Base-by-base conservation (phyloP, 768 basidiomycete genomes). In the Trametes elegans region DNA sequence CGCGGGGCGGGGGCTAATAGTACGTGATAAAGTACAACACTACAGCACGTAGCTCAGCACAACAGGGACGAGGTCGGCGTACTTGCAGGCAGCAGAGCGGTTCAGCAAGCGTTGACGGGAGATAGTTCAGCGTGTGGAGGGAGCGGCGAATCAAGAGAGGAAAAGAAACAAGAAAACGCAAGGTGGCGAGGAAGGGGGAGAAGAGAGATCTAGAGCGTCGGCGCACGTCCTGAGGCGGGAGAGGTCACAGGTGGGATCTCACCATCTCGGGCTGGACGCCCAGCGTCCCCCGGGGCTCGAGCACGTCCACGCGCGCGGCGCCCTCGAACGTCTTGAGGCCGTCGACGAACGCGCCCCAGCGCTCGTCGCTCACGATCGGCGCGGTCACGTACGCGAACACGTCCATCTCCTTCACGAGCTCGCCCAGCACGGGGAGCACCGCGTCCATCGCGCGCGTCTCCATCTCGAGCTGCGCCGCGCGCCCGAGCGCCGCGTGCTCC, bases 401-500 rank as follows among this genome's bases (percentile, higher is more conserved):
- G 40, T 63, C 62, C 64, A 68, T 63, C 24, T 60, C 45, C 24
- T 57, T 43, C 16, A 68, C 55, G 49, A 62, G 58, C 18, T 41
- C 41, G 19, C 57, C 58, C 7, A 66, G 43, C 29, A 43, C 49
- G 1, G 61, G 61, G 11, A 69, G 58, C 24, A 65, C 63, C 9
- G 55, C 58, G 32, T 66, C 64, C 32, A 61, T 23, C 36, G 68
- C 66, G 18, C 45, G 42, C 0, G 50, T 57, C 55, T 65, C 66
- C 51, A 64, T 50, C 36, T 62, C 56, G 13, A 51, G 74, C 60
- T 85, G 81, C 9, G 68, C 68, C 49, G 74, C 68, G n/a, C 82
- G 74, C 14, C 74, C 70, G 40, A 85, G 61, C 3, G 76, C 74
- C 18, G 69, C 76, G 57, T 77, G 57, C 58, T 72, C 71, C 14